Base-by-base conservation (phyloP, 192 early-diverging fungal genomes). In the Backusella macrospora region DNA sequence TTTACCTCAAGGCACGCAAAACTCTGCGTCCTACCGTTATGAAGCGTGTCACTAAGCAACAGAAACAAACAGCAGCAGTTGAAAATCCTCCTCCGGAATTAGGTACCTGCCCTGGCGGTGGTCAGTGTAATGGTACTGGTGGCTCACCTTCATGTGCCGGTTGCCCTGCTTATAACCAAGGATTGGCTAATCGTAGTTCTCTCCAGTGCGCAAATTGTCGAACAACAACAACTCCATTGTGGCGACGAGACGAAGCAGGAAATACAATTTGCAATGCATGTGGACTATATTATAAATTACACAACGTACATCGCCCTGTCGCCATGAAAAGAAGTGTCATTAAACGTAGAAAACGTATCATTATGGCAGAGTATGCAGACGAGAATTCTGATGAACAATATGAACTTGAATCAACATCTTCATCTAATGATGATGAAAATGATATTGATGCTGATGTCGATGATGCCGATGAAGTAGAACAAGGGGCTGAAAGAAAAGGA, bases 251-350 rank as follows among this genome's bases (percentile, higher is more conserved):
- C 55, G 90, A 90, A 40, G 78, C 83, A 21, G 91, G 91, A 49
- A 87, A 91, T 72, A 89, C 92, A 1, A 92, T 93, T 18, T 95
- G 93, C 75, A 95, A 95, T 71, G 93, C 93, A 1, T 95, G 93
- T 75, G 96, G 96, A 4, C 82, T 98, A 49, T 96, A 98, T 79
- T 96, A 85, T 75, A 94, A 93, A 73, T 86, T 96, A 59, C 94
- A 98, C 84, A 88, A 88, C 76, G 85, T 88, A n/a, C 84, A 91
- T 47, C 87, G 96, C n/a, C 96, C 96, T 18, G 85, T 92, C 6
- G 89, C 87, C 10, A 92, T 94, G 92, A 92, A 92, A 78, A 76
- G 90, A 43, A 78, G 84, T 5, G 86, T 92, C 7, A 94, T 95
- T 71, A 93, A 92, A 77, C 87, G 94, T 16, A 81, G 92, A 52